These are phyloP conservation scores for Corchorus capsularis DNA, from an alignment of 345 rosid species.

Conservation along the genomic window DNA sequence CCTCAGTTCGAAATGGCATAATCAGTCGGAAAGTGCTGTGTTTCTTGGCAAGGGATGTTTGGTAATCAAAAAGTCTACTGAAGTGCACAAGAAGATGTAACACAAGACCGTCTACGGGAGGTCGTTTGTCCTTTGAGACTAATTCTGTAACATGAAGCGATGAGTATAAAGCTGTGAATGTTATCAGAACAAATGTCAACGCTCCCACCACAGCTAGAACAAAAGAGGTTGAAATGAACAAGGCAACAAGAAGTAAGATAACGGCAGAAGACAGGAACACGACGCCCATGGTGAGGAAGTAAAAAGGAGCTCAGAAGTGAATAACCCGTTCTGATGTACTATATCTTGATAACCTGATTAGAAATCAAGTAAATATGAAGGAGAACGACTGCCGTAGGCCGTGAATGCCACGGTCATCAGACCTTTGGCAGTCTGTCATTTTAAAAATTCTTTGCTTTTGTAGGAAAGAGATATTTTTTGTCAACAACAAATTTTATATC, in stretches of 20 bases:
- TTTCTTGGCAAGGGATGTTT: conserved; percentile 9
- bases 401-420: neutral
- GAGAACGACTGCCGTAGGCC: neutral
- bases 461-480: neutral
- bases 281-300: neutral
- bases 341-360: neutral
- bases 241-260: conserved; percentile 3
- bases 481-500: neutral
- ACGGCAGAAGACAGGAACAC: neutral
- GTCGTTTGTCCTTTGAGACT: neutral
- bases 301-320: neutral
- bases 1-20: neutral
- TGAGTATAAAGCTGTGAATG: neutral
- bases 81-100: conserved; percentile 12
- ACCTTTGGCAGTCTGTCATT: too few species aligned
- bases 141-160: conserved; percentile 9
- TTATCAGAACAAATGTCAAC: neutral
- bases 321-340: neutral
- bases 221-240: conserved; percentile 7
- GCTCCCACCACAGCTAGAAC: neutral
- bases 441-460: too few species aligned
- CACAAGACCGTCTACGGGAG: conserved; percentile 18
- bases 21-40: conserved; percentile 14
- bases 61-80: conserved; percentile 13
- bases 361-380: neutral